Base-by-base conservation (phyloP, 1,284 basidiomycete genomes). In the Tausonia pullulans region DNA sequence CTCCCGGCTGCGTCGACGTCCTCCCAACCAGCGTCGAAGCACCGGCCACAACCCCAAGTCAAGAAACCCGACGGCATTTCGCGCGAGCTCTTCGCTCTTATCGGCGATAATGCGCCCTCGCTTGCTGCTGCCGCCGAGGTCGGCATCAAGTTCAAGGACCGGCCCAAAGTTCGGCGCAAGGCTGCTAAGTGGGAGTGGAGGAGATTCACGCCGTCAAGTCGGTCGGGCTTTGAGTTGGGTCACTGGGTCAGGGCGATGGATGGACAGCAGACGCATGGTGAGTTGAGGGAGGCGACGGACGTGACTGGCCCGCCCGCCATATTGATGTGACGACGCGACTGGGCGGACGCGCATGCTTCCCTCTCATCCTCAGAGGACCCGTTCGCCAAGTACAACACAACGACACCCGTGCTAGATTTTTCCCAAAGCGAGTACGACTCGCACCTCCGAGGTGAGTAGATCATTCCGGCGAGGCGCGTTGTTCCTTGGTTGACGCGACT, bases 71-170 rank as follows among this genome's bases (percentile, higher is more conserved):
- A 92, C 46, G 95, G 94, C 40, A 95, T 98, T 69, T 87, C 91
- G 0, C 81, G 93, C 69, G 94, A 98, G 76, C 81, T 98, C 3
- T 97, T 90, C 75, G 87, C 90, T 0, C 83, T 98, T 67, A 95
- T 98, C 69, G 96, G 95, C 16, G 86, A 91, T 69, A 89, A 90
- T 64, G 87, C 87, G 5, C 91, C 94, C 2, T 86, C 87, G 0
- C 81, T 97, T 51, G 69, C 71, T 16, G 72, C 75, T 60, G 67
- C 63, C 63, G 56, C 67, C 70, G 45, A 86, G 67, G 82, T 85
- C 56, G 88, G 88, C 71, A 88, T 92, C 49, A 86, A 87, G 65
- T 83, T 96, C 69, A 93, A 93, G 73, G 87, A 90, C 75, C 87
- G 90, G 69, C 87, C 27, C 89, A 16, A 74, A 74, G 53, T 61